A percentile compares a stretch with the other conserved stretches of the same genome.
Conservation (phyloP, 352 stramenopile genomes). For the Pythium aquatile region DNA sequence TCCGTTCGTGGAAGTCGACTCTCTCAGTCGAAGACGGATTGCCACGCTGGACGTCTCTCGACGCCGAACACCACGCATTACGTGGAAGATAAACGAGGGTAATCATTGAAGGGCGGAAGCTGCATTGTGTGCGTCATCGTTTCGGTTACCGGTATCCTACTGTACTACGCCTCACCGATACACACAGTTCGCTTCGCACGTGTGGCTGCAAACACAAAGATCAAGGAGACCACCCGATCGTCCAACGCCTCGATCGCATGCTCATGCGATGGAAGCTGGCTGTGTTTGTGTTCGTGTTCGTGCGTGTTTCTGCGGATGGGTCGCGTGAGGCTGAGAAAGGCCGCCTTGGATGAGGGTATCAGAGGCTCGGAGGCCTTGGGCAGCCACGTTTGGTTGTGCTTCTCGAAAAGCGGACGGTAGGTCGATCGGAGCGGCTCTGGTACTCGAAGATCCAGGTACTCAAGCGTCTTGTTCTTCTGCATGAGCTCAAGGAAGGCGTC, state of each 20-base stretch:
- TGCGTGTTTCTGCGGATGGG: not conserved
- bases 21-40: not conserved
- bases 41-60: not conserved
- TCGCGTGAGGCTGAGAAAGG: constrained; percentile 10
- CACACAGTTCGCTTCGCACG: not conserved
- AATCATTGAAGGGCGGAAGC: not conserved
- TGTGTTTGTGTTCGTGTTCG: not conserved
- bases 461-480: not conserved
- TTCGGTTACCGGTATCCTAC: not conserved
- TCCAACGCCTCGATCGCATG: not conserved
- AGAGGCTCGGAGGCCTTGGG: not conserved
- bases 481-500: constrained; percentile 12
- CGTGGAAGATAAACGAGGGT: not conserved
- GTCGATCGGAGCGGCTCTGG: not conserved
- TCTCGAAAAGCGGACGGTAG: not conserved
- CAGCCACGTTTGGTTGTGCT: constrained; percentile 12
- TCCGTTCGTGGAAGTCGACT: not conserved
- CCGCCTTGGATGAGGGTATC: not conserved
- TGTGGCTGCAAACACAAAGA: constrained; percentile 12
- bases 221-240: constrained; percentile 1
- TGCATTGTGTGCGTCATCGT: not conserved
- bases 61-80: not conserved
- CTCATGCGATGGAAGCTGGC: not conserved
- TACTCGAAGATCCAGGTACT: constrained; percentile 11
- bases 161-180: not conserved